Base-by-base conservation (phyloP, 2,329 filamentous ascomycete species). In the Fusarium sp. region DNA sequence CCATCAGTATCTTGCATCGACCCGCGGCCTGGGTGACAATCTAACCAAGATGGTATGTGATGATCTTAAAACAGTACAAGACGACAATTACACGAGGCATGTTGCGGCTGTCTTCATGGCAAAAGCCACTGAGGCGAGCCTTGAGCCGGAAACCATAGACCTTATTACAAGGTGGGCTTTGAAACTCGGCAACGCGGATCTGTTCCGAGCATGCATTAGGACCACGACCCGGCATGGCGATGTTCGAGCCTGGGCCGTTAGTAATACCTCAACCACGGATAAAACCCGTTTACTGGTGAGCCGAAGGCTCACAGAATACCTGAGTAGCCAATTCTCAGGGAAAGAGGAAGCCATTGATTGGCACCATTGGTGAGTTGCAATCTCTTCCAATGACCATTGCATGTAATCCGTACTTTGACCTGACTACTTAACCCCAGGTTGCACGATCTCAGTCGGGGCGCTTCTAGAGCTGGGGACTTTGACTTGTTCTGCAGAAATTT, bases 81-180 rank as follows among this genome's bases (percentile, higher is more conserved):
- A 50, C 13, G 47, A 61, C 23, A 10, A 27, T 23, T 34, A 39
- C 12, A 61, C 52, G 1, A 52, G 6, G n/a, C 16, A 54, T 4
- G 31, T 16, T 23, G 66, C 59, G n/a, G 43, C 40, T 10, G 10
- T 8, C 6, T 57, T 53, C 12, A 50, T 69, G n/a, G 13, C 30
- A 16, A 28, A n/a, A 18, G 30, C 11, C 13, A 8, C 36, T 2
- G 15, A 27, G 4, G 3, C 3, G 7, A 46, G 39, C 12, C 40
- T 23, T 7, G 2, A 18, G 16, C 28, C 11, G 7, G 27, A 13
- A 30, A 54, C 36, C 15, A 8, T 62, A 7, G 30, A 31, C 5
- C 50, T 57, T 0, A 60, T 65, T 54, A 30, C 50, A 13, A 50
- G 43, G 3, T 68, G 63, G 51, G 68, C 63, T n/a, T 48, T 71